phyloP scores from a whole-genome alignment of 805 yeast species.

The Grigorovia humatica region DNA sequence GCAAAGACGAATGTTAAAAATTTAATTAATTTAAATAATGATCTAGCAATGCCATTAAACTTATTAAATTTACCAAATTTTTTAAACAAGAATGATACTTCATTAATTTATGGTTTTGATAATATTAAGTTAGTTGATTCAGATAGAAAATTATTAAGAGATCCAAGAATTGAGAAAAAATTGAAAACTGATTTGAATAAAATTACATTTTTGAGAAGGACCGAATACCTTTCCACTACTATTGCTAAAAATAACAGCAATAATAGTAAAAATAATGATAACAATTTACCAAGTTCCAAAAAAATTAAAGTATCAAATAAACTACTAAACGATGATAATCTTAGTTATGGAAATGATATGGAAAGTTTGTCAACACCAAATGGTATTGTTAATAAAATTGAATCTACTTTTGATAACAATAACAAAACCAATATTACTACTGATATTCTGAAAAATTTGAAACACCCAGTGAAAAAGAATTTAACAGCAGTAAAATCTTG shows the following conservation, averaged over 20 bases:
- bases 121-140: slow-evolving; percentile 55
- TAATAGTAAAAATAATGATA: background rate
- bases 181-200: slow-evolving; percentile 31
- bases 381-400: slow-evolving; percentile 39
- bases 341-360: slow-evolving; percentile 15
- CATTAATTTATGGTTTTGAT: slow-evolving; percentile 32
- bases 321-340: slow-evolving; percentile 23
- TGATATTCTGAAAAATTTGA: slow-evolving; percentile 34
- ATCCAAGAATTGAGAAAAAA: slow-evolving; percentile 45
- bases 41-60: slow-evolving; percentile 71
- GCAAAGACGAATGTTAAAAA: slow-evolving; percentile 63
- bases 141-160: slow-evolving; percentile 67
- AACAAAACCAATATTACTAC: background rate
- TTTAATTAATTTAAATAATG: slow-evolving; percentile 47
- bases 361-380: slow-evolving; percentile 18
- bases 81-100: slow-evolving; percentile 49
- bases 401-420: slow-evolving; percentile 62
- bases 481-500: slow-evolving; percentile 67
- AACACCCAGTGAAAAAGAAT: slow-evolving; percentile 70
- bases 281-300: background rate
- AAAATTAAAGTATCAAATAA: slow-evolving; percentile 22
- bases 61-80: slow-evolving; percentile 55
- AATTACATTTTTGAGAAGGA: slow-evolving; percentile 80
- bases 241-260: slow-evolving; percentile 9
- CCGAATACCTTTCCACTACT: slow-evolving; percentile 77